A percentile compares a stretch with the other conserved stretches of the same genome.
Evolutionary conservation across 2,329 filamentous ascomycete species (phyloP).

Genomic region (Pyricularia sp.): DNA sequence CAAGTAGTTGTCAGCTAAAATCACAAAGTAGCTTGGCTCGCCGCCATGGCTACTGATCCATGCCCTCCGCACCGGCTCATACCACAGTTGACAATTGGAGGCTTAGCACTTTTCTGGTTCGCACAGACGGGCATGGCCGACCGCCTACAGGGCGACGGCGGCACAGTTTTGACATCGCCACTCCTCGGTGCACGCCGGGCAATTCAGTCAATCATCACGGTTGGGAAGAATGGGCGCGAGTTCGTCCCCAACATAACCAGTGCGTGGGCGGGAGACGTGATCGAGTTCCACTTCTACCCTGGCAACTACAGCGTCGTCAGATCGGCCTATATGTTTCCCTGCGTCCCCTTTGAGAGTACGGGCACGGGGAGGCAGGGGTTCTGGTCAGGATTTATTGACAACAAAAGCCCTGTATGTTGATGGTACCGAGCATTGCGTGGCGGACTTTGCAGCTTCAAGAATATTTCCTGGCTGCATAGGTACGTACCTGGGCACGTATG

Average conservation of each 20-base stretch:
- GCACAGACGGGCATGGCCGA: not conserved
- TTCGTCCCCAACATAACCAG: slow-evolving; percentile 33
- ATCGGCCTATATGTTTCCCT: slow-evolving; percentile 38
- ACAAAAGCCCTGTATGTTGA: slow-evolving; percentile 1
- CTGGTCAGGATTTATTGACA: slow-evolving; percentile 5
- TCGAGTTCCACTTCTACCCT: slow-evolving; percentile 43
- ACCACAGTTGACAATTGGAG: not conserved
- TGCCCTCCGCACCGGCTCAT: not conserved
- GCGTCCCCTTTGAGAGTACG: slow-evolving; percentile 23
- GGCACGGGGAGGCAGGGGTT: slow-evolving; percentile 1
- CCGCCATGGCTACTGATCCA: not conserved
- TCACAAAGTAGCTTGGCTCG: not conserved
- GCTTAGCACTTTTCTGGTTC: not conserved
- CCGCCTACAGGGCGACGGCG: not conserved
- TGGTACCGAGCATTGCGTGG: not conserved
- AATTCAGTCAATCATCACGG: slow-evolving; percentile 21
- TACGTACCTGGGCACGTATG: not conserved
- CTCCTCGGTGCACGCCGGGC: not conserved
- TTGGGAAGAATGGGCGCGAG: slow-evolving; percentile 27
- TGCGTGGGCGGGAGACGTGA: slow-evolving; percentile 33
- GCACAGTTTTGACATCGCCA: not conserved
- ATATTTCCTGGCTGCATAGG: no score
- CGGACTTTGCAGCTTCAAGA: no score
- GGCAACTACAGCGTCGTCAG: slow-evolving; percentile 40
- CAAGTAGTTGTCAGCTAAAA: not conserved